A percentile compares a stretch with the other conserved stretches of the same genome.
Conservation (phyloP, 192 early-diverging fungal genomes). For the Coemansia sp. region DNA sequence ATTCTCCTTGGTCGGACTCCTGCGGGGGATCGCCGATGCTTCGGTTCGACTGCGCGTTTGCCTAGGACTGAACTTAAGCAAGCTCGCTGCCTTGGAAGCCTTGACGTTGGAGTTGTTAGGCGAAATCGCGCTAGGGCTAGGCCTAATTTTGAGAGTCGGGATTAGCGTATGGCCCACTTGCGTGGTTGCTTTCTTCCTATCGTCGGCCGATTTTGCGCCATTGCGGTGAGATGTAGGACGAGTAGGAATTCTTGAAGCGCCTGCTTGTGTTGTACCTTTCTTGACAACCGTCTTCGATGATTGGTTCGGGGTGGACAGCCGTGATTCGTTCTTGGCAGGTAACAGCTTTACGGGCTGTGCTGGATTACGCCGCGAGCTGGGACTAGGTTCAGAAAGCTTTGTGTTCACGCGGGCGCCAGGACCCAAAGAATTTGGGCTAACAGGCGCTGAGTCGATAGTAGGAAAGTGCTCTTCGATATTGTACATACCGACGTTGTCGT, state of each 20-base stretch:
- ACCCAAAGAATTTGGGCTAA: background rate
- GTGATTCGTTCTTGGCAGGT: too few species aligned
- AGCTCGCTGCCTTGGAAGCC: background rate
- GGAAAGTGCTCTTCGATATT: background rate
- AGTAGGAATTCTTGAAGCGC: too few species aligned
- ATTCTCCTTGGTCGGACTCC: background rate
- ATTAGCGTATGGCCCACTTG: background rate
- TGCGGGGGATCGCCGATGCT: background rate
- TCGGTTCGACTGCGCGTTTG: background rate
- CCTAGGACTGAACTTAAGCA: background rate
- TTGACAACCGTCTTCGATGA: background rate
- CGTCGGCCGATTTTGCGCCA: too few species aligned
- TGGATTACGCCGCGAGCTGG: background rate
- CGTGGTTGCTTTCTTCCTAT: background rate
- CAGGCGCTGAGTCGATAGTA: background rate
- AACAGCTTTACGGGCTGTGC: background rate
- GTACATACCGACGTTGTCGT: background rate
- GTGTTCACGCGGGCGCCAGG: background rate
- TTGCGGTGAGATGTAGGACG: too few species aligned
- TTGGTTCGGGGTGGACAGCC: background rate
- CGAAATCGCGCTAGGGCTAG: background rate
- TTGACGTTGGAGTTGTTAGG: background rate
- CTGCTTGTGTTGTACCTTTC: too few species aligned
- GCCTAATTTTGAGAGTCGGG: too few species aligned
- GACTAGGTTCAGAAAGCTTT: background rate